A percentile compares a stretch with the other conserved stretches of the same genome.
Conservation (phyloP, 1,139 yeast genomes). For the Candida gigantensis region DNA sequence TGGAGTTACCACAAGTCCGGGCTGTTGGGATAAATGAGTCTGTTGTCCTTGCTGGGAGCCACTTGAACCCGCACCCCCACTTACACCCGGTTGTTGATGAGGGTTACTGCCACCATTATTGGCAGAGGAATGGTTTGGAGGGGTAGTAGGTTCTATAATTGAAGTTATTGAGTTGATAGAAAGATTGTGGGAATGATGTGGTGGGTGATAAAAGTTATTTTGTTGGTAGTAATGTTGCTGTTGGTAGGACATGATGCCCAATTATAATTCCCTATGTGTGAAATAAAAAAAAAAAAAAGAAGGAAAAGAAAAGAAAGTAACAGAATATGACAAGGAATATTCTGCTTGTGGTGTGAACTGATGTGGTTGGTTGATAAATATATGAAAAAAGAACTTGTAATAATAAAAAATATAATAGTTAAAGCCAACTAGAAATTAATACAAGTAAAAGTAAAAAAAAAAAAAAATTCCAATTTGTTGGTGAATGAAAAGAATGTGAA, state of each 20-base stretch:
- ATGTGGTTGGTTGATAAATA: no score
- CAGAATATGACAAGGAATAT: no score
- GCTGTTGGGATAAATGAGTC: constrained; percentile 5
- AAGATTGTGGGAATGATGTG: constrained; percentile 34
- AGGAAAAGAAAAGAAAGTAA: neutral
- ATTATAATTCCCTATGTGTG: neutral
- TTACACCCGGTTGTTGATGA: neutral
- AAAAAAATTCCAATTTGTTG: no score
- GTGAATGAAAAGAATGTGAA: no score
- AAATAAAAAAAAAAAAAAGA: neutral
- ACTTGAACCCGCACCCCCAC: neutral
- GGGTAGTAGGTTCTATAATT: constrained; percentile 43
- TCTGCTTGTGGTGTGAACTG: no score
- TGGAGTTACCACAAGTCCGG: constrained; percentile 10
- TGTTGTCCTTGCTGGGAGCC: constrained; percentile 7
- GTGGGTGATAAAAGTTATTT: constrained; percentile 6
- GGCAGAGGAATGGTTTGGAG: constrained; percentile 24
- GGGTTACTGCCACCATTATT: constrained; percentile 3
- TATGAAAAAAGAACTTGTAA: no score
- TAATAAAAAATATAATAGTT: no score
- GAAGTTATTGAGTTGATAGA: constrained; percentile 40
- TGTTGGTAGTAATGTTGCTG: constrained; percentile 6
- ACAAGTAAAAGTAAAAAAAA: no score
- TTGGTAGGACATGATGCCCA: constrained; percentile 6
- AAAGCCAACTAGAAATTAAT: no score